Evolutionary conservation across 306 rosid species (phyloP).

Genomic region (Canavalia gladiata): DNA sequence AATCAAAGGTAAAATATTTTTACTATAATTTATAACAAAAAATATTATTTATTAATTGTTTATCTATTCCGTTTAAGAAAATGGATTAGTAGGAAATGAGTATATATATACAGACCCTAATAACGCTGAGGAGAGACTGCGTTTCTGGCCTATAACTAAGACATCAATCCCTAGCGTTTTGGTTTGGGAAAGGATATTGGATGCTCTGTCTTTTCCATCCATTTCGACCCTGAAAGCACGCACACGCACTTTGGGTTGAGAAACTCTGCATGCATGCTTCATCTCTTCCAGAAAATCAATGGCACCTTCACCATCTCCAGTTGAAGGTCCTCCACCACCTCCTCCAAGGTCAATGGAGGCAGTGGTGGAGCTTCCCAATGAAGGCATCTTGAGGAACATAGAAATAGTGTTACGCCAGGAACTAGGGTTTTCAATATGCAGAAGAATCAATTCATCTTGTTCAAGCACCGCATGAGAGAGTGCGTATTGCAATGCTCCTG

Average conservation of each 20-base stretch:
- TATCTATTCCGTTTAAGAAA: no score
- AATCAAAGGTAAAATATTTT: no score
- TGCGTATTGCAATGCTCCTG: constrained; percentile 76
- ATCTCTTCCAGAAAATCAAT: constrained; percentile 76
- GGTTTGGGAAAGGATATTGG: constrained; percentile 58
- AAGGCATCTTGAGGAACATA: constrained; percentile 67
- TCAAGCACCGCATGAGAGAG: constrained; percentile 67
- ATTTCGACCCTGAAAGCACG: constrained; percentile 52
- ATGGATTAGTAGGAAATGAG: not conserved
- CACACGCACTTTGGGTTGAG: constrained; percentile 62
- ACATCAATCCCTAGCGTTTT: constrained; percentile 60
- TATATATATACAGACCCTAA: constrained; percentile 58
- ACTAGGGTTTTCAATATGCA: constrained; percentile 63
- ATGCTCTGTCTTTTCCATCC: constrained; percentile 69
- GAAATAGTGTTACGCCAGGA: constrained; percentile 67
- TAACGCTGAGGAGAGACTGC: constrained; percentile 68
- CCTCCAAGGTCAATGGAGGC: constrained; percentile 49
- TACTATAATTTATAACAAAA: no score
- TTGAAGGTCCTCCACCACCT: constrained; percentile 32
- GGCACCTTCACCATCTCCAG: constrained; percentile 3
- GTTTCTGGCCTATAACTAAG: constrained; percentile 72
- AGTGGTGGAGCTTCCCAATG: constrained; percentile 36
- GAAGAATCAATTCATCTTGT: constrained; percentile 76
- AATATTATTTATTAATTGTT: no score
- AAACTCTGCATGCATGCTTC: constrained; percentile 60